Evolutionary conservation across 805 yeast genomes (phyloP), one percentile per base, ranked within the genome.

Genomic region (Hanseniaspora lachancei): DNA sequence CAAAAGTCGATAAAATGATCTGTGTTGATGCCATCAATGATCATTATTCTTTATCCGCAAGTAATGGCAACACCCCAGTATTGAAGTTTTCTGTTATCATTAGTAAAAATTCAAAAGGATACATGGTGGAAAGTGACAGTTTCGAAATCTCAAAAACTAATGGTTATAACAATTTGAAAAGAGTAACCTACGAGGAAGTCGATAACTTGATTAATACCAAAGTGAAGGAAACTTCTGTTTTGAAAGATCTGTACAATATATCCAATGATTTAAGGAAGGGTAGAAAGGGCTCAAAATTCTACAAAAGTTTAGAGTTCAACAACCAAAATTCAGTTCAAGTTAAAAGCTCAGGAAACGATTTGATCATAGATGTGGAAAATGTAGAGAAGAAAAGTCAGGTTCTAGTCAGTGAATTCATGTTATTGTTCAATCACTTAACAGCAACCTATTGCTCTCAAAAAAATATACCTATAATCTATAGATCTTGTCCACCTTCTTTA

Each of bases 371-470:
- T 13, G 15, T 46, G 7, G 23, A 34, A 20, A 32, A 46, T 20
- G 39, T 21, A 16, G 65, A 64, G 20, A 65, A 80, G 0, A 69
- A 72, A 38, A 81, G 95, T 0, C 80, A 78, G 41, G 62, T 72
- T 2, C 71, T 91, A 27, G 97, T 91, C 1, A 76, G 91, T 0
- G 95, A 91, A 64, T 66, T 85, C 49, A 91, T 91, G 98, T 76
- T 89, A 24, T 69, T 78, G 47, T 88, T 93, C 0, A 89, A 88
- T 64, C 70, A 75, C n/a, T 68, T 82, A 3, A 73, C 80, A 1
- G 84, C 84, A 0, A 57, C 66, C 1, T 75, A 72, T 60, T 77
- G 82, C 16, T 44, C 59, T 2, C 60, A 65, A 5, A 68, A 77
- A 42, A 61, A 68, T 0, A 74, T 80, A 10, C 80, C 83, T 2